Evolutionary conservation across 2,329 filamentous ascomycete species (phyloP).

Genomic region (Tolypocladium album): DNA sequence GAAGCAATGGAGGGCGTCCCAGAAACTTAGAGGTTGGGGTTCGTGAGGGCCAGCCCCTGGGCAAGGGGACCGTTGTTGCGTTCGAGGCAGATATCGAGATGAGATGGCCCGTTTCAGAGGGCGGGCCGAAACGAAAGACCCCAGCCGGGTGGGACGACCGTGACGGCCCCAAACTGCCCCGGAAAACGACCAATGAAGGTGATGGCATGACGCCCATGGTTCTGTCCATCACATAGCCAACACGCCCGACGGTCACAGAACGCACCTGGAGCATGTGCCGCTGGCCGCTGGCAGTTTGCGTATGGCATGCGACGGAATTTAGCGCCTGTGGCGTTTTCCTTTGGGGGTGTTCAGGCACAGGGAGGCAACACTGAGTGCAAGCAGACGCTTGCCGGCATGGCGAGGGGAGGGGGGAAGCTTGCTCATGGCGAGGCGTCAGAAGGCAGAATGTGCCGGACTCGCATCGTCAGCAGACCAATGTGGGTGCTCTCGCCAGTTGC

Average conservation of each 20-base stretch:
- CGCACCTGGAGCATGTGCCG: not conserved
- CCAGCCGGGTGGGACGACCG: not conserved
- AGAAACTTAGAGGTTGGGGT: not conserved
- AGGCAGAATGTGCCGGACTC: not conserved
- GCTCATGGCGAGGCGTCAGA: not conserved
- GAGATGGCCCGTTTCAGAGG: constrained; percentile 2
- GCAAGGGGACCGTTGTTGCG: not conserved
- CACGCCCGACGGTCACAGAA: not conserved
- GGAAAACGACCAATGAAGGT: not conserved
- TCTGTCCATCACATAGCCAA: not conserved
- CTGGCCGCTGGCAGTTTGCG: not conserved
- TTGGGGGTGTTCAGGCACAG: not conserved
- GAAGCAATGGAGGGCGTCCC: not conserved
- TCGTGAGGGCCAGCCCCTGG: not conserved
- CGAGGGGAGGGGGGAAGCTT: not conserved
- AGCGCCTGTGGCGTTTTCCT: not conserved
- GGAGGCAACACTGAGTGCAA: not conserved
- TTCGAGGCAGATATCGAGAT: not conserved
- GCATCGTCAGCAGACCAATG: not conserved
- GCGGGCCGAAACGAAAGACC: not conserved
- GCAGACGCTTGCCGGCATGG: not conserved
- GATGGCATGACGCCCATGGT: not conserved
- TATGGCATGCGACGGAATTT: not conserved
- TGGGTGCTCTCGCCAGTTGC: not conserved
- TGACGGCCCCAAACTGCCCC: not conserved